Conservation (phyloP, 2,329 filamentous ascomycete genomes). For the Aotearoamyces nothofagi region DNA sequence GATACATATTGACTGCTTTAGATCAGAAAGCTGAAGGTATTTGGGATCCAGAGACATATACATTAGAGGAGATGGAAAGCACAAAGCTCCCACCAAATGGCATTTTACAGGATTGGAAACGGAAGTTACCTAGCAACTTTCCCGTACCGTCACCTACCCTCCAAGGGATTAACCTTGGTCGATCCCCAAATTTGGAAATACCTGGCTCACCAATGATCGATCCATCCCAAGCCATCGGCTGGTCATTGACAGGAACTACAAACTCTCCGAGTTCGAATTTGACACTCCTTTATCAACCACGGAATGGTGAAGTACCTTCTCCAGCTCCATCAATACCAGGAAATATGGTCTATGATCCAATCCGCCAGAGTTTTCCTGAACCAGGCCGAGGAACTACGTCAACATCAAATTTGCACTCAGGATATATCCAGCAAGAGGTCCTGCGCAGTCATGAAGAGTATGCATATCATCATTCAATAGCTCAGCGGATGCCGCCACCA, state of each 20-base stretch:
- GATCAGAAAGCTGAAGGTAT: constrained; percentile 78
- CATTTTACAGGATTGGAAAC: constrained; percentile 22
- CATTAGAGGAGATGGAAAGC: constrained; percentile 63
- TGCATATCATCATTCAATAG: too few relatives aligned
- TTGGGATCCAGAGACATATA: constrained; percentile 57
- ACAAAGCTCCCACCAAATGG: constrained; percentile 34
- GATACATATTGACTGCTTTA: constrained; percentile 70
- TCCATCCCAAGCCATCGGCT: constrained; percentile 50
- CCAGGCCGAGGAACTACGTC: constrained; percentile 19
- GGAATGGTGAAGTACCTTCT: constrained; percentile 8
- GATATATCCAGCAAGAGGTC: too few relatives aligned
- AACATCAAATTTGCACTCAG: too few relatives aligned
- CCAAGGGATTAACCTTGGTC: constrained; percentile 16
- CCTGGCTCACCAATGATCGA: constrained; percentile 30
- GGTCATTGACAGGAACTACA: constrained; percentile 76
- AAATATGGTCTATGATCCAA: constrained; percentile 45
- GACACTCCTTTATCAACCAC: constrained; percentile 51
- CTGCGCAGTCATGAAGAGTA: too few relatives aligned
- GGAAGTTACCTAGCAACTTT: constrained; percentile 10
- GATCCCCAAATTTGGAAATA: constrained; percentile 29
- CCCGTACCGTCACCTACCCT: constrained; percentile 8
- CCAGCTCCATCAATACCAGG: constrained; percentile 32
- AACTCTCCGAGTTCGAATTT: constrained; percentile 75
- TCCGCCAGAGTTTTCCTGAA: constrained; percentile 38
- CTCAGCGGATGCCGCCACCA: constrained; percentile 15